A percentile compares a stretch with the other conserved stretches of the same genome.
These are phyloP conservation scores for Candida germanica DNA, from an alignment of 805 yeast species.

Conservation along the genomic window DNA sequence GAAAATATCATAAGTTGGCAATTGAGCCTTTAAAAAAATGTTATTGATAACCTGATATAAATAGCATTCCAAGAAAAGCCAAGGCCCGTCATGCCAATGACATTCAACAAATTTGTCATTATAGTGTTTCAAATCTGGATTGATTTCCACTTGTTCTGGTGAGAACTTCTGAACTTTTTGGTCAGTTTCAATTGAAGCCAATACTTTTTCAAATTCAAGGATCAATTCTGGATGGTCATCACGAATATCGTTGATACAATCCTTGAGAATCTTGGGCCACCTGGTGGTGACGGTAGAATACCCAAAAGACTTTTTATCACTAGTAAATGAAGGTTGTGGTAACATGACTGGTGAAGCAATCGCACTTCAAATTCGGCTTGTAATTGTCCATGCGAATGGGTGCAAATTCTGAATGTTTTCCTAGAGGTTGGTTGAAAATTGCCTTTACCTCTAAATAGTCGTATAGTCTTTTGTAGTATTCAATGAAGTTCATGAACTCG, in stretches of 20 bases:
- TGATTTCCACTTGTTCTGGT: constrained; percentile 33
- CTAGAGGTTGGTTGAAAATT: too few relatives aligned
- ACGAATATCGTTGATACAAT: constrained; percentile 39
- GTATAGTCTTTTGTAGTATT: too few relatives aligned
- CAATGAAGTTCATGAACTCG: too few relatives aligned
- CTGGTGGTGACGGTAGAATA: constrained; percentile 71
- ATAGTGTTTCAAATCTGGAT: constrained; percentile 52
- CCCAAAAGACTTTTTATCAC: constrained; percentile 78
- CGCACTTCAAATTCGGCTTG: too few relatives aligned
- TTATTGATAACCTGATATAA: constrained; percentile 65
- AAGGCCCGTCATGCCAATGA: constrained; percentile 83
- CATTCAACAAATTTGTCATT: constrained; percentile 42
- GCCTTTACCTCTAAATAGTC: too few relatives aligned
- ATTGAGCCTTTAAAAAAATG: constrained; percentile 29
- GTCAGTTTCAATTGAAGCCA: constrained; percentile 35
- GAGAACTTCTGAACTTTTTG: constrained; percentile 25
- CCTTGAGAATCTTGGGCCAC: constrained; percentile 82
- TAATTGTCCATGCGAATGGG: too few relatives aligned
- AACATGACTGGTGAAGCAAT: constrained; percentile 15
- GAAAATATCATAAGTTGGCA: constrained; percentile 63
- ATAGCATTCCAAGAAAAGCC: constrained; percentile 87
- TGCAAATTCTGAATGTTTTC: too few relatives aligned
- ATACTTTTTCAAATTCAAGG: constrained; percentile 39
- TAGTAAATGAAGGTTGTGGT: constrained; percentile 57
- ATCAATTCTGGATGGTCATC: constrained; percentile 6